phyloP scores from a whole-genome alignment of 2,329 filamentous ascomycete species.

The Calonectria hongkongensis region DNA sequence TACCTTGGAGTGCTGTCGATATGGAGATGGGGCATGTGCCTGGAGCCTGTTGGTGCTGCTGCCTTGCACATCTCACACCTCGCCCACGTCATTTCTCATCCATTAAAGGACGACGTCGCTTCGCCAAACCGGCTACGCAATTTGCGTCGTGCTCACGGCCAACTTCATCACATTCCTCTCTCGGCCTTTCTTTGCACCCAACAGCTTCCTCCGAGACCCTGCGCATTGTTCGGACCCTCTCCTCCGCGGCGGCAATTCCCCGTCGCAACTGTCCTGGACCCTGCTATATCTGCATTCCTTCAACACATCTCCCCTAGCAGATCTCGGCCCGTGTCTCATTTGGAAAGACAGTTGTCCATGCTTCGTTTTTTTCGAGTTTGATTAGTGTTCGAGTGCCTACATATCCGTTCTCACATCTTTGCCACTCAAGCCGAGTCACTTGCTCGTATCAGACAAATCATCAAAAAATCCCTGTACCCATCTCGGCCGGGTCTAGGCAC shows the following conservation, averaged over 20 bases:
- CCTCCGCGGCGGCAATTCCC: slow-evolving; percentile 11
- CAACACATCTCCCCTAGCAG: slow-evolving; percentile 35
- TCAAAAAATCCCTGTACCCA: slow-evolving; percentile 30
- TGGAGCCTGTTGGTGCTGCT: slow-evolving; percentile 24
- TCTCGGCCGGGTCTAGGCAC: slow-evolving; percentile 16
- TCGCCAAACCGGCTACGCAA: slow-evolving; percentile 37
- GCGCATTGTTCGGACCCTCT: slow-evolving; percentile 29
- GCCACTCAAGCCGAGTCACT: slow-evolving; percentile 40
- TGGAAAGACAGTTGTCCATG: slow-evolving; percentile 21
- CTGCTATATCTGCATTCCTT: slow-evolving; percentile 48
- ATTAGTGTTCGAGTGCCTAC: slow-evolving; percentile 37
- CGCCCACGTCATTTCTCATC: slow-evolving; percentile 33
- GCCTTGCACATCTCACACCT: slow-evolving; percentile 16
- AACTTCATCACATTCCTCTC: slow-evolving; percentile 25
- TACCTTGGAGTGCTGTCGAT: slow-evolving; percentile 15
- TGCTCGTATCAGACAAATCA: slow-evolving; percentile 34
- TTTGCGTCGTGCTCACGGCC: slow-evolving; percentile 27
- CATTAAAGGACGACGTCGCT: slow-evolving; percentile 41
- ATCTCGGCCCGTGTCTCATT: slow-evolving; percentile 49
- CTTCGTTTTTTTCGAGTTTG: slow-evolving; percentile 10
- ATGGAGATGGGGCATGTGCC: slow-evolving; percentile 15
- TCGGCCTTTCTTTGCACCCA: slow-evolving; percentile 6
- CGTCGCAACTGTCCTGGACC: slow-evolving; percentile 26
- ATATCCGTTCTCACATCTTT: slow-evolving; percentile 45
- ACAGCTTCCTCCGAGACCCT: slow-evolving; percentile 24